Conservation (phyloP, 805 yeast genomes). For the Metschnikowia corniflorae region DNA sequence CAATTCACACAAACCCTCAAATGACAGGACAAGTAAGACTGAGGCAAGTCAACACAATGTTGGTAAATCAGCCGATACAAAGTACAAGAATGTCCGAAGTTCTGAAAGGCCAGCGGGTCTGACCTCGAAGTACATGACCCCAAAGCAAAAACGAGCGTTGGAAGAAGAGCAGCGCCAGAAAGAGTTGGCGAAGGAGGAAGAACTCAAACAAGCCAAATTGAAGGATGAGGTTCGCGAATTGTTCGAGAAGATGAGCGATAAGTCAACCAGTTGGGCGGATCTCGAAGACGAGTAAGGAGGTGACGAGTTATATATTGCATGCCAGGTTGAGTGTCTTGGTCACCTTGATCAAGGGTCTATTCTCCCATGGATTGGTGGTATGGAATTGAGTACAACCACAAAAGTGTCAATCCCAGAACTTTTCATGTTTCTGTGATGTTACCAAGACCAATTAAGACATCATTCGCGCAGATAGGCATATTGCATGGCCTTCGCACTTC, state of each 20-base stretch:
- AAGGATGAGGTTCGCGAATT: constrained; percentile 25
- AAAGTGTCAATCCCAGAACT: no score
- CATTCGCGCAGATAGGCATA: no score
- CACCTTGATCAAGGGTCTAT: no score
- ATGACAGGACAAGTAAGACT: neutral
- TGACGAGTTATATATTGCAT: no score
- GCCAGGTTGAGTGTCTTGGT: no score
- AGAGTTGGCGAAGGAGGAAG: constrained; percentile 6
- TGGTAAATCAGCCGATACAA: no score
- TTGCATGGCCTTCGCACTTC: no score
- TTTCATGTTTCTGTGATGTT: no score
- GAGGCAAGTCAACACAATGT: neutral
- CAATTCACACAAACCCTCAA: neutral
- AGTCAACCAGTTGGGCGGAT: constrained; percentile 32
- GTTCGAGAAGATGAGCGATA: constrained; percentile 28
- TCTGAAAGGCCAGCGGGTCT: neutral
- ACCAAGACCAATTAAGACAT: no score
- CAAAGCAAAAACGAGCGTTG: constrained; percentile 11
- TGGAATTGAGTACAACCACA: no score
- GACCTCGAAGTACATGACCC: constrained; percentile 11
- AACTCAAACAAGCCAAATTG: constrained; percentile 19
- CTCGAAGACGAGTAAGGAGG: constrained; percentile 24
- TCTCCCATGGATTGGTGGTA: no score
- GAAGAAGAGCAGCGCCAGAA: constrained; percentile 9
- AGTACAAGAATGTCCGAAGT: neutral